These are phyloP conservation scores for Sporothrix dimorphospora DNA, from an alignment of 2,329 filamentous ascomycete species.

Conservation along the genomic window DNA sequence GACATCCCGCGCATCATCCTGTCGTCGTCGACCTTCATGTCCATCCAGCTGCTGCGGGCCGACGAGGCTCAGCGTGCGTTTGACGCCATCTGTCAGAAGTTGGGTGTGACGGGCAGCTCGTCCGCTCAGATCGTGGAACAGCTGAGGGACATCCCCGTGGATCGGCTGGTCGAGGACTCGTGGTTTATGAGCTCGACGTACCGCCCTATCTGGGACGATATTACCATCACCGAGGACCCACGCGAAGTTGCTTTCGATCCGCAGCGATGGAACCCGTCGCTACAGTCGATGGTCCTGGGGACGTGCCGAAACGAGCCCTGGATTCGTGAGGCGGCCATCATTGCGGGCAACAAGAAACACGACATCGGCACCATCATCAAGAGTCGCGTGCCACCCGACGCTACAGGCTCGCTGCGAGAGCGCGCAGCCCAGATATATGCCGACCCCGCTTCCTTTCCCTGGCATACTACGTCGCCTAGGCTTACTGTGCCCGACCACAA, in stretches of 20 bases:
- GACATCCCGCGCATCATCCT: constrained; percentile 22
- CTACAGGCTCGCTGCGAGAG: not conserved
- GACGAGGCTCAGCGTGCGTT: constrained; percentile 17
- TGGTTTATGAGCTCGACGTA: constrained; percentile 3
- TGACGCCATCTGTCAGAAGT: constrained; percentile 20
- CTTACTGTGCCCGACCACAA: not conserved
- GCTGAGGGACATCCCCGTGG: not conserved
- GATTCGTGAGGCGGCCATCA: constrained; percentile 8
- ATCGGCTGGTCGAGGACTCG: not conserved
- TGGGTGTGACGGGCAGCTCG: not conserved
- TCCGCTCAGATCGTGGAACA: not conserved
- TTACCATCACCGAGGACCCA: constrained; percentile 20
- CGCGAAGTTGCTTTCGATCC: not conserved
- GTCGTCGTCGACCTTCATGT: constrained; percentile 24
- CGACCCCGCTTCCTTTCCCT: not conserved
- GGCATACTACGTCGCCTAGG: not conserved
- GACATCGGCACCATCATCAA: not conserved
- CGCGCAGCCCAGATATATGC: constrained; percentile 12
- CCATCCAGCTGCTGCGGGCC: constrained; percentile 17
- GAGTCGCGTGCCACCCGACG: not conserved
- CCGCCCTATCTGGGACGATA: constrained; percentile 26
- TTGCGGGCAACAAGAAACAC: not conserved
- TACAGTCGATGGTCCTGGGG: constrained; percentile 15
- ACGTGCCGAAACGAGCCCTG: constrained; percentile 20
- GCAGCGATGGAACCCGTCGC: constrained; percentile 4